These are phyloP conservation scores for Physaria fendleri DNA, from an alignment of 345 rosid genomes.

Conservation along the genomic window DNA sequence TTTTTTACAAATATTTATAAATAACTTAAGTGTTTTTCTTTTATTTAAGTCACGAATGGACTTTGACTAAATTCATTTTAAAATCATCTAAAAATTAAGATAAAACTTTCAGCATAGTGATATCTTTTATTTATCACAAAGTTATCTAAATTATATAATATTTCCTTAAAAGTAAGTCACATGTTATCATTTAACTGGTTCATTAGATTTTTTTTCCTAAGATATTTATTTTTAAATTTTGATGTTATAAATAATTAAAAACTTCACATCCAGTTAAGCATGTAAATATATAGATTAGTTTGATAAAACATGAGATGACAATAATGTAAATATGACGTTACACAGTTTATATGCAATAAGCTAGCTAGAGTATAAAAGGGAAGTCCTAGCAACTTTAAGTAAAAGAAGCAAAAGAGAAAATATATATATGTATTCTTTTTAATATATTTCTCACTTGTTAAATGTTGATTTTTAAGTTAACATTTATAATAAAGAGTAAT, in stretches of 20 bases:
- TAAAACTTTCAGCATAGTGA: background rate
- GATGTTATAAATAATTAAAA: background rate
- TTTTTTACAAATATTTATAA: background rate
- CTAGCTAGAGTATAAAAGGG: constrained; percentile 11
- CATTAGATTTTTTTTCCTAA: background rate
- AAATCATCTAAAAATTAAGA: background rate
- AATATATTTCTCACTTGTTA: background rate
- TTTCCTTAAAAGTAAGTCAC: background rate
- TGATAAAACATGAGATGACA: background rate
- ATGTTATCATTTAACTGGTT: background rate
- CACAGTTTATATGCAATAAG: background rate
- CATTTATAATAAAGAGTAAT: no score
- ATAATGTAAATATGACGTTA: constrained; percentile 8
- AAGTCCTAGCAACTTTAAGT: constrained; percentile 22
- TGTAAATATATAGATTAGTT: background rate
- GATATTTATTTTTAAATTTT: background rate
- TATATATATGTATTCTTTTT: background rate
- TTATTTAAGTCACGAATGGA: background rate
- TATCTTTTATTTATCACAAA: background rate
- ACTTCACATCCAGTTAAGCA: background rate
- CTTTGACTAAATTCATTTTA: background rate
- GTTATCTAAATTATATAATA: background rate
- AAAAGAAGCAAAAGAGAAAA: constrained; percentile 4
- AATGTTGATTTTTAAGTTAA: background rate
- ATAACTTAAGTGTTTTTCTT: background rate